Percentiles rank a stretch among this genome's conserved stretches.
These are phyloP conservation scores for Rhizopogon salebrosus DNA, from an alignment of 768 basidiomycete genomes.

Conservation along the genomic window DNA sequence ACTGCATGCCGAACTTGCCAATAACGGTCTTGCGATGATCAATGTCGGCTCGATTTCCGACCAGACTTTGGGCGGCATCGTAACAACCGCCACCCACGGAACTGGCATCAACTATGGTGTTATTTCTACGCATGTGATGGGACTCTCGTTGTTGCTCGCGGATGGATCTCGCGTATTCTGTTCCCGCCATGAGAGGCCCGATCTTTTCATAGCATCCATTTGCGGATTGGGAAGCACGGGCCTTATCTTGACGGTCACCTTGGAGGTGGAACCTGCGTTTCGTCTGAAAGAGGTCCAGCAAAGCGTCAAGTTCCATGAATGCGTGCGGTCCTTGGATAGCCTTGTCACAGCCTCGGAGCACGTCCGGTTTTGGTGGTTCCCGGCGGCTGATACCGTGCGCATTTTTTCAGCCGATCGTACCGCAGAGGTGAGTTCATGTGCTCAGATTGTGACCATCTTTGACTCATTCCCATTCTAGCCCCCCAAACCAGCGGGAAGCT, in stretches of 20 bases:
- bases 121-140: conserved; percentile 75
- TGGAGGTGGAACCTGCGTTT: conserved; percentile 81
- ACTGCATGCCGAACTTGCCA: conserved; percentile 64
- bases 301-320: conserved; percentile 57
- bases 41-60: conserved; percentile 96
- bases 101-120: conserved; percentile 76
- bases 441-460: conserved; percentile 8
- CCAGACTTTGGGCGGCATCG: conserved; percentile 87
- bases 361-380: conserved; percentile 95
- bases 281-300: conserved; percentile 69
- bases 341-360: conserved; percentile 71
- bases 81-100: conserved; percentile 95
- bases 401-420: conserved; percentile 75
- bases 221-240: conserved; percentile 92
- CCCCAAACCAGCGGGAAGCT: conserved; percentile 44
- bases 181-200: conserved; percentile 54
- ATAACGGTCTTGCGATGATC: conserved; percentile 74
- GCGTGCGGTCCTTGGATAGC: conserved; percentile 49
- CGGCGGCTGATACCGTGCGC: conserved; percentile 66
- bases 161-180: conserved; percentile 67
- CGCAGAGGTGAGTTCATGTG: conserved; percentile 51
- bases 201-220: conserved; percentile 84
- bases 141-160: conserved; percentile 72
- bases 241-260: conserved; percentile 70
- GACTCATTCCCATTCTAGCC: conserved; percentile 34